These are phyloP conservation scores for Orbilia blumenaviensis DNA, from an alignment of 2,329 filamentous ascomycete species.

Conservation along the genomic window DNA sequence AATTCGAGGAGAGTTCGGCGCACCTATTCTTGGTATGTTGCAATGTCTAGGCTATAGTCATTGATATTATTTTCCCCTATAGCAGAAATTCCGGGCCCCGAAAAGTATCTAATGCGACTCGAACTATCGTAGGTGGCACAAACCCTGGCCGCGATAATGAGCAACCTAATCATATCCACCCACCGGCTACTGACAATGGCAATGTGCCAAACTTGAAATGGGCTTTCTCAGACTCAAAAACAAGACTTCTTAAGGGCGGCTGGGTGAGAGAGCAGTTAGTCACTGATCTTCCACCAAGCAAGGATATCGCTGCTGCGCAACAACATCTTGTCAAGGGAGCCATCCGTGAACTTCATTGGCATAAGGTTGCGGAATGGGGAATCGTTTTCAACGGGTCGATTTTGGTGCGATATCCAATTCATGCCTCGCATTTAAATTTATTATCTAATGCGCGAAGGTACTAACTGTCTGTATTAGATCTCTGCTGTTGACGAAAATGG, in stretches of 20 bases:
- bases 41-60: too few species aligned
- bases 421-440: background rate
- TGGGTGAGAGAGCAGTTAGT: slow-evolving; percentile 74
- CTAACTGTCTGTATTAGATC: slow-evolving; percentile 58
- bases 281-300: slow-evolving; percentile 72
- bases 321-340: slow-evolving; percentile 74
- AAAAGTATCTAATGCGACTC: background rate
- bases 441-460: background rate
- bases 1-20: slow-evolving; percentile 61
- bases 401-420: slow-evolving; percentile 57
- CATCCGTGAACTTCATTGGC: slow-evolving; percentile 74
- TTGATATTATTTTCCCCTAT: too few species aligned
- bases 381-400: slow-evolving; percentile 70
- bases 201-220: slow-evolving; percentile 68
- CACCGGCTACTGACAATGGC: slow-evolving; percentile 71
- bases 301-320: slow-evolving; percentile 74
- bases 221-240: slow-evolving; percentile 45
- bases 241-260: slow-evolving; percentile 65
- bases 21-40: slow-evolving; percentile 67
- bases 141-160: slow-evolving; percentile 70
- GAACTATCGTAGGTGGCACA: slow-evolving; percentile 68
- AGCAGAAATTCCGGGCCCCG: too few species aligned
- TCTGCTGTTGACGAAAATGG: slow-evolving; percentile 72
- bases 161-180: slow-evolving; percentile 72
- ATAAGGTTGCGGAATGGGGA: slow-evolving; percentile 74